phyloP scores from a whole-genome alignment of 768 basidiomycete species.

The Boletus subcaerulescens region DNA sequence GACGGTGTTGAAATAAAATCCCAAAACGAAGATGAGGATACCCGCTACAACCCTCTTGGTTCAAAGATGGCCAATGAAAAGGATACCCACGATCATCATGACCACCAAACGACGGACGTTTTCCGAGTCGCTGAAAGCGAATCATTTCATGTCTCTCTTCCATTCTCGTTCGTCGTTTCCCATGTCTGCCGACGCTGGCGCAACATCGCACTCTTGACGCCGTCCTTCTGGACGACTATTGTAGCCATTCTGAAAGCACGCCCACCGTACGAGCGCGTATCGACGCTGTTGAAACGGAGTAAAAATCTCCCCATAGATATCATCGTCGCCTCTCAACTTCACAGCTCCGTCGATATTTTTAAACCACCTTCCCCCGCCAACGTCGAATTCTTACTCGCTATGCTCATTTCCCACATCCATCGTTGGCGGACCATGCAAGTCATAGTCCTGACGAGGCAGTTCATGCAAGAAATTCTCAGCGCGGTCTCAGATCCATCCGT shows the following conservation, averaged over 20 bases:
- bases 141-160: too few relatives aligned
- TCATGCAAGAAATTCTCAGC: conserved; percentile 44
- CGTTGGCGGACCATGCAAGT: conserved; percentile 55
- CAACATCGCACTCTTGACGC: conserved; percentile 46
- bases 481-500: conserved; percentile 38
- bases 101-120: neutral
- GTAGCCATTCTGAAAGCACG: conserved; percentile 19
- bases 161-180: conserved; percentile 45
- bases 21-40: too few relatives aligned
- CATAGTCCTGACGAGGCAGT: conserved; percentile 40
- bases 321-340: conserved; percentile 13
- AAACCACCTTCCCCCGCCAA: conserved; percentile 18
- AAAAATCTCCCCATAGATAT: conserved; percentile 54
- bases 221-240: conserved; percentile 55
- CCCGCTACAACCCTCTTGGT: too few relatives aligned
- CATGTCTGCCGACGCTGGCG: conserved; percentile 54
- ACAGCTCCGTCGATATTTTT: conserved; percentile 7
- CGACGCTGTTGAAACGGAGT: conserved; percentile 50
- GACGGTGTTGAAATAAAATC: too few relatives aligned
- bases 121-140: neutral
- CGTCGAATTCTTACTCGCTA: conserved; percentile 24
- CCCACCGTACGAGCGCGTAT: conserved; percentile 43
- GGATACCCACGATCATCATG: too few relatives aligned
- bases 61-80: too few relatives aligned
- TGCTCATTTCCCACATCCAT: conserved; percentile 50